Percentiles rank a stretch among this genome's conserved stretches.
Conservation (phyloP, 1,284 basidiomycete species). For the Fomitopsis palustris region DNA sequence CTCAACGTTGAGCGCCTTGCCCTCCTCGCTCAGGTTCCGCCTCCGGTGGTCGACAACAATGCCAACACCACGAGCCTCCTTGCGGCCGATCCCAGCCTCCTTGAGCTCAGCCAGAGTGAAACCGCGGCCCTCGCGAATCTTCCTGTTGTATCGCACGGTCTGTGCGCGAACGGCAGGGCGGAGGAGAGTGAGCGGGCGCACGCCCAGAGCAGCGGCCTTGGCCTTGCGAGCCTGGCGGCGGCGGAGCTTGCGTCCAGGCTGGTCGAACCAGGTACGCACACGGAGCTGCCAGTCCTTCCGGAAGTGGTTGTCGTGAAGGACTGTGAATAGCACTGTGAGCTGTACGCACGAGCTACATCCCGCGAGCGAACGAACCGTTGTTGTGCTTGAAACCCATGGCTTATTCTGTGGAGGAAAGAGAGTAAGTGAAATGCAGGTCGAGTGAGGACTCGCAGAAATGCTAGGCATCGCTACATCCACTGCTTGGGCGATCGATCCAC, state of each 20-base stretch:
- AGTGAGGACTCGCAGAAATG: conserved; percentile 9
- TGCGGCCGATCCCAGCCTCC: conserved; percentile 91
- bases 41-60: conserved; percentile 98
- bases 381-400: conserved; percentile 79
- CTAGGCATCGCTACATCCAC: conserved; percentile 28
- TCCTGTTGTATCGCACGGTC: conserved; percentile 98
- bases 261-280: conserved; percentile 98
- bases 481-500: conserved; percentile 29
- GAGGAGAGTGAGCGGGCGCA: conserved; percentile 88
- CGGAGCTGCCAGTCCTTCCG: conserved; percentile 97
- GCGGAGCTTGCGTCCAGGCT: conserved; percentile 97
- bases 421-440: conserved; percentile 9
- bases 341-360: background rate
- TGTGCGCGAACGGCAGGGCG: conserved; percentile 97
- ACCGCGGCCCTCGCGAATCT: conserved; percentile 95
- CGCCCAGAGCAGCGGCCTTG: conserved; percentile 91
- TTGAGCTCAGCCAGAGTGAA: conserved; percentile 97
- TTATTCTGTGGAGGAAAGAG: conserved; percentile 23
- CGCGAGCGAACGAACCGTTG: conserved; percentile 54
- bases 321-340: conserved; percentile 32
- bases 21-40: conserved; percentile 97
- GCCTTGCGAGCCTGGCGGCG: conserved; percentile 90
- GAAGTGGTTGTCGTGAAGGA: conserved; percentile 94
- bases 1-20: conserved; percentile 94
- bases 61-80: conserved; percentile 91